Conservation (phyloP, 441 rosid genomes). For the Theobroma grandiflorum region DNA sequence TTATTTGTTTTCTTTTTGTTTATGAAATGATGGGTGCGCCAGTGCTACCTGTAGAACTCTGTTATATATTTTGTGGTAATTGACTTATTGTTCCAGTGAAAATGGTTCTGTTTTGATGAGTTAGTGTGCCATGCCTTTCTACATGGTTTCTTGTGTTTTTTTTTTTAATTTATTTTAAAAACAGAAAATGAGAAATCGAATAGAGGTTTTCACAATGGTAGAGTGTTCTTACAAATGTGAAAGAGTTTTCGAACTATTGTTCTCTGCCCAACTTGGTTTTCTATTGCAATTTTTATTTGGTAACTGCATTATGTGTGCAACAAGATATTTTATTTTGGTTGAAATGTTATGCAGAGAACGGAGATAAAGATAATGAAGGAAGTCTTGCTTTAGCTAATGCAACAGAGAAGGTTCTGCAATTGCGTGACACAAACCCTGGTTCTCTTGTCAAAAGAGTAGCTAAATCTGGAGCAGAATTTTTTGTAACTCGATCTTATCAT, state of each 20-base stretch:
- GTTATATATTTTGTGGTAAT: not conserved
- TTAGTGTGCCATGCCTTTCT: not conserved
- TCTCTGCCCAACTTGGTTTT: not conserved
- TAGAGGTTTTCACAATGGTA: not conserved
- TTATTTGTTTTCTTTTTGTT: not conserved
- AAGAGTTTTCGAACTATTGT: not conserved
- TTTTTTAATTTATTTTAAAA: not conserved
- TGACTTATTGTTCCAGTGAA: not conserved
- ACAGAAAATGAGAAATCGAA: not conserved
- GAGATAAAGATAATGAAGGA: conserved; percentile 48
- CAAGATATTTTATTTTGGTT: conserved; percentile 7
- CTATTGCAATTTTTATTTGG: not conserved
- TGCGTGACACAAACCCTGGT: conserved; percentile 50
- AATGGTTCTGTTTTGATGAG: not conserved
- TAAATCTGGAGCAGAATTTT: conserved; percentile 82
- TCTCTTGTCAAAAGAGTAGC: conserved; percentile 56
- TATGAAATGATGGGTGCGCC: not conserved
- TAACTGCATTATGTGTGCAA: not conserved
- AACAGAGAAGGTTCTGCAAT: conserved; percentile 69
- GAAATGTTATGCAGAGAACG: conserved; percentile 41
- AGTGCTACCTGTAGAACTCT: not conserved
- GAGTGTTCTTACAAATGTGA: not conserved
- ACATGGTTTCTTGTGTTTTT: not conserved
- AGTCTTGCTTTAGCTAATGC: conserved; percentile 67
- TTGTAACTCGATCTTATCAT: conserved; percentile 64